Conservation (phyloP, 1,139 yeast species). For the Geotrichum bryndzae region DNA sequence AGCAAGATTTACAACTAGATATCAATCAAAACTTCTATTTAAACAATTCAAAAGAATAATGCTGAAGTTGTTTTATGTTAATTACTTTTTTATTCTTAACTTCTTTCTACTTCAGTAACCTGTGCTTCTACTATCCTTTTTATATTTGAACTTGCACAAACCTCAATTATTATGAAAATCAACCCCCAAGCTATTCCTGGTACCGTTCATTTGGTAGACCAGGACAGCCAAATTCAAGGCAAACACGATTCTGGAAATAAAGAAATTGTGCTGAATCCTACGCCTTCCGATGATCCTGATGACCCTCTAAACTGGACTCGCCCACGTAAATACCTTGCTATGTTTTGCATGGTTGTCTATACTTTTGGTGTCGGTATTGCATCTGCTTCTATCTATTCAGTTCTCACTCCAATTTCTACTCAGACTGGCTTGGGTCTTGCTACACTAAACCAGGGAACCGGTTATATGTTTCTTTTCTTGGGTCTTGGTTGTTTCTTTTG, state of each 20-base stretch:
- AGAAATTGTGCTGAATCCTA: slow-evolving; percentile 41
- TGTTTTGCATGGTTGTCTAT: slow-evolving; percentile 37
- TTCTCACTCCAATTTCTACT: slow-evolving; percentile 40
- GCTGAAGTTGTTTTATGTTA: too few species aligned
- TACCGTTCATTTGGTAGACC: slow-evolving; percentile 53
- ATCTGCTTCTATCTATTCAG: slow-evolving; percentile 45
- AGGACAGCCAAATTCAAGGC: slow-evolving; percentile 32
- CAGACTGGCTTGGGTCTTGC: slow-evolving; percentile 39
- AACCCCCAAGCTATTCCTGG: slow-evolving; percentile 51
- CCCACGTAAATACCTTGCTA: slow-evolving; percentile 36
- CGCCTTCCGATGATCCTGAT: slow-evolving; percentile 45
- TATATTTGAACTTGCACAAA: not conserved
- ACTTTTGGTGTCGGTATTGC: slow-evolving; percentile 44
- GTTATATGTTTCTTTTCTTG: slow-evolving; percentile 43
- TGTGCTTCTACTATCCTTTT: not conserved
- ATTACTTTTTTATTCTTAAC: too few species aligned
- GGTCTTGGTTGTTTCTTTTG: slow-evolving; percentile 47
- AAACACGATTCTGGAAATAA: slow-evolving; percentile 27
- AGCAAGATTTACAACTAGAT: too few species aligned
- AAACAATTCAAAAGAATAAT: too few species aligned
- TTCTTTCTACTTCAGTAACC: too few species aligned
- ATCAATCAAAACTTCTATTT: too few species aligned
- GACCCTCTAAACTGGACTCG: slow-evolving; percentile 45
- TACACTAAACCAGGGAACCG: slow-evolving; percentile 47
- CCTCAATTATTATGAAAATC: slow-evolving; percentile 9